Base-by-base conservation (phyloP, 331 rosid species). In the Malus hybrid region DNA sequence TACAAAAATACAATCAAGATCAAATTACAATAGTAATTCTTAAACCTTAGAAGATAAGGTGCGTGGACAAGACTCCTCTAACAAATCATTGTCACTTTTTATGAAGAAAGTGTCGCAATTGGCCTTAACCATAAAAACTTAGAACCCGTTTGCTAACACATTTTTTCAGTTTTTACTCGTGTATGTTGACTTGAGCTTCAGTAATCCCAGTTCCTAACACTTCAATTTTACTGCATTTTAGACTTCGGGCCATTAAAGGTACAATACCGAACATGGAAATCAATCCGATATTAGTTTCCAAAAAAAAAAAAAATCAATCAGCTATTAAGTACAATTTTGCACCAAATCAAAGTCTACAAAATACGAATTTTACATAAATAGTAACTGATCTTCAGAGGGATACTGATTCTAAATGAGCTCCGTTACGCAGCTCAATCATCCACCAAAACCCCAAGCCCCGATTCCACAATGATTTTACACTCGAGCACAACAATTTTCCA, bases 401-500 rank as follows among this genome's bases (percentile, higher is more conserved):
- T 34, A 66, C 46, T 22, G 30, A 26, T 57, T 67, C 62, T 30
- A 68, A 61, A 36, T 3, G 44, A 74, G 72, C 65, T 79, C 69
- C 24, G 39, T 79, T 62, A 39, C 28, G 42, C 57, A 60, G 73
- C 74, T 73, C 63, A 74, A 80, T 26, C 80, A 55, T 80, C 78
- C 78, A 80, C 61, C 63, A 48, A 76, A 75, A 76, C 42, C 73
- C 79, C 76, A 28, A 39, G 77, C 72, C 73, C 68, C 1, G 60
- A 69, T 46, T 71, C 39, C 44, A 18, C 28, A 64, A 24, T 46
- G 52, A n/a, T 18, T 32, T 77, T 73, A 22, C 32, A 42, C 50
- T 62, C 15, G 39, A 29, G 79, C 70, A 67, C 71, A 53, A 50
- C 10, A 73, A 50, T 22, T 5, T 63, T 29, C 57, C 66, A 22